Evolutionary conservation across 768 basidiomycete genomes (phyloP), one percentile per base, ranked within the genome.

Genomic region (Suillus weaverae): DNA sequence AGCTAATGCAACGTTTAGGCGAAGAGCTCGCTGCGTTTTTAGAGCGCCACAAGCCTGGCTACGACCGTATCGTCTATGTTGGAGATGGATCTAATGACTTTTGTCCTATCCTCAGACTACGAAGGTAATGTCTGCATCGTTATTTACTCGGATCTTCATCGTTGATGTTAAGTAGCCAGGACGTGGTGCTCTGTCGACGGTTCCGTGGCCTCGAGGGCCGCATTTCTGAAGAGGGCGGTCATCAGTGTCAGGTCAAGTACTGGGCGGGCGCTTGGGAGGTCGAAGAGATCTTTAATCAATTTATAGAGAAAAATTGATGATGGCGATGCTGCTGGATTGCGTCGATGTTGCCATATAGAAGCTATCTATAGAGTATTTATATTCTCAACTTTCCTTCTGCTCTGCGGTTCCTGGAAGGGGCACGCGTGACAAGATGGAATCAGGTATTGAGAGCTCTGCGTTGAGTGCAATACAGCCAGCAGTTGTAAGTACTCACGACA

Each of bases 221-320:
- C 38, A 94, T 99, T 69, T 80, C 81, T 44, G 82, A 83, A 57
- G 92, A 97, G 65, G 92, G 91, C 3, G 92, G 92, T 13, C 83
- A 97, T 65, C 84, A 86, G 64, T 89, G 89, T 70, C 75, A 87
- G 62, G 85, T 95, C 64, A 81, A 86, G 69, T 90, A 92, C 73
- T 99, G 97, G 97, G 86, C 86, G 8, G 95, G 94, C 43, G 96
- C 95, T 51, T 99, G 97, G 97, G 94, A 98, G 74, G 89, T 95
- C 54, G 97, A 99, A 75, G 94, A 97, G 76, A 83, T 86, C 51
- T 91, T 94, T 71, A 74, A 72, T 46, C 44, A 43, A 62, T 68
- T 68, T 5, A 20, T 59, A 59, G 38, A 59, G 39, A 36, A 57
- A 5, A 57, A 22, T 1, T 26, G 8, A 59, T 32, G 6, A 6